Evolutionary conservation across 1,139 yeast species (phyloP).

Genomic region (Scheffersomyces quercinus): DNA sequence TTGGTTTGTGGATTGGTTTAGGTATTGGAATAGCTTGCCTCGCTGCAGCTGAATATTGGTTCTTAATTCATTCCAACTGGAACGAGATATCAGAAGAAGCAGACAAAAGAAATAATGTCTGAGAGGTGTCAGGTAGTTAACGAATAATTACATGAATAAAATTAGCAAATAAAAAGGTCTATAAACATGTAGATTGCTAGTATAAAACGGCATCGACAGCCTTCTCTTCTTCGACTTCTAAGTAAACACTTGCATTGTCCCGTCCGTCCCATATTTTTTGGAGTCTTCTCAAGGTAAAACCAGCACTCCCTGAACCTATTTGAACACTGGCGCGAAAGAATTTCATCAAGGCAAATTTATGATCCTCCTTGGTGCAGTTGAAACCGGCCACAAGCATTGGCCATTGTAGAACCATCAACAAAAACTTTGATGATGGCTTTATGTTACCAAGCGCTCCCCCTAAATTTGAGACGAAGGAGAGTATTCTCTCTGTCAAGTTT

Average conservation of each 20-base stretch:
- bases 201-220: constrained; percentile 22
- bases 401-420: constrained; percentile 21
- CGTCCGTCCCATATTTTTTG: constrained; percentile 44
- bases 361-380: constrained; percentile 12
- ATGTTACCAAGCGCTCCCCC: constrained; percentile 1
- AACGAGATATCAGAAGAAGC: too few species aligned
- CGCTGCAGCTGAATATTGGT: too few species aligned
- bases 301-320: constrained; percentile 56
- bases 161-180: too few species aligned
- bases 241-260: constrained; percentile 13
- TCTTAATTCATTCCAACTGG: too few species aligned
- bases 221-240: constrained; percentile 17
- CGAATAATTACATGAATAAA: too few species aligned
- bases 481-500: constrained; percentile 27
- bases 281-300: constrained; percentile 44
- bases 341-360: constrained; percentile 12
- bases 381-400: constrained; percentile 21
- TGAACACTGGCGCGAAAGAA: constrained; percentile 38
- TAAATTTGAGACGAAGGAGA: constrained; percentile 27
- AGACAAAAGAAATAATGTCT: too few species aligned
- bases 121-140: too few species aligned
- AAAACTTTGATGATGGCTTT: constrained; percentile 6
- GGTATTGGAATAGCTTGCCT: constrained; percentile 57
- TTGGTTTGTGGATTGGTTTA: constrained; percentile 62
- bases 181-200: too few species aligned